Conservation (phyloP, 306 rosid species). For the Fagus crenata region DNA sequence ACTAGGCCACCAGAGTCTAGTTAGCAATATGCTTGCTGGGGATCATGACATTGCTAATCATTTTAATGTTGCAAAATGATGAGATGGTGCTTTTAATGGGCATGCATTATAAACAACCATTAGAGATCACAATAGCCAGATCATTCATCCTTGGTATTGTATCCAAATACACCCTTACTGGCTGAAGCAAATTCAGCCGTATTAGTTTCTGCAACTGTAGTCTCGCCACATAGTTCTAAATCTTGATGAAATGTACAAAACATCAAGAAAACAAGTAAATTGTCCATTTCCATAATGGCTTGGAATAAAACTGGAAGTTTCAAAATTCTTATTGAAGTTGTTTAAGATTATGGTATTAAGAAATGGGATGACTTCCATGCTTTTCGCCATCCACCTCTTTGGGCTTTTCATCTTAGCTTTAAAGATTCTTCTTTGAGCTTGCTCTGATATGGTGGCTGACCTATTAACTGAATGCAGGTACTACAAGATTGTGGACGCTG, state of each 20-base stretch:
- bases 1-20: neutral
- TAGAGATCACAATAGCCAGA: neutral
- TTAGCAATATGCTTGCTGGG: neutral
- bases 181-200: neutral
- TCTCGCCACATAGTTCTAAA: neutral
- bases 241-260: neutral
- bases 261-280: neutral
- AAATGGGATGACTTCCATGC: neutral
- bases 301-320: neutral
- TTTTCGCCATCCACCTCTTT: neutral
- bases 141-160: neutral
- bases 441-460: constrained; percentile 11
- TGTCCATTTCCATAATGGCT: neutral
- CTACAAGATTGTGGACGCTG: constrained; percentile 88
- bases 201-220: neutral
- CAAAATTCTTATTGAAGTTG: neutral
- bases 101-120: neutral
- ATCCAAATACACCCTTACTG: neutral
- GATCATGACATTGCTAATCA: neutral
- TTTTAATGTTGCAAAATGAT: neutral
- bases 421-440: constrained; percentile 12
- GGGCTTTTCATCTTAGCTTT: neutral
- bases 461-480: constrained; percentile 57
- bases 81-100: neutral
- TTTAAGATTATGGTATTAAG: neutral